Base-by-base conservation (phyloP, 129 eudicot genomes). In the Arctium minus region DNA sequence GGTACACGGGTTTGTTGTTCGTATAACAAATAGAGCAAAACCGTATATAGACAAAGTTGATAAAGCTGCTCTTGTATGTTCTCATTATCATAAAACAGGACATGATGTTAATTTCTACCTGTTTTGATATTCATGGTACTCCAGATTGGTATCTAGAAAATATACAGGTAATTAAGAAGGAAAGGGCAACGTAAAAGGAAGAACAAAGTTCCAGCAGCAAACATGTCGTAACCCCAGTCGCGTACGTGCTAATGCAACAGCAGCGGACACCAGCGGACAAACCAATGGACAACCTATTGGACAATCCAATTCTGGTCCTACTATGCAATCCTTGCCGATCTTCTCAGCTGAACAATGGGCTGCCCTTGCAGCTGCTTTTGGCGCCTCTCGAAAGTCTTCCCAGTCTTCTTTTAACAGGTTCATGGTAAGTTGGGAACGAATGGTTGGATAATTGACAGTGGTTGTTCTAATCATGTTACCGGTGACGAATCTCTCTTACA, bases 61-160 rank as follows among this genome's bases (percentile, higher is more conserved):
- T 8, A 46, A 46, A 1, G 56, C 15, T 46, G 15, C 56, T 11
- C 11, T 46, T 8, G 9, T 46, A 46, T 46, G 56, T 8, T 46
- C 56, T 46, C 56, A 46, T 8, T 46, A 11, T 46, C 56, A 46
- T 8, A 46, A 46, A 46, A 8, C 56, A 11, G 56, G 56, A 46
- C 56, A 46, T 46, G 56, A 46, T 46, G 10, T 22, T 22, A 22
- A 22, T 46, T 1, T 8, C 12, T 46, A 46, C 56, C 15, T 46
- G 56, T 46, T 72, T 72, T 72, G 48, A 72, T 32, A 29, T 72
- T 22, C 76, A 72, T 72, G 76, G 76, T 15, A 72, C 76, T 8
- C 76, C 76, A 72, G 37, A 72, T 30, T 72, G 76, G 48, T 72
- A 72, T 33, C 30, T 72, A 11, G 56, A 46, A 46, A 46, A 11